Conservation (phyloP, 2,329 filamentous ascomycete species). For the Fusarium humuli region DNA sequence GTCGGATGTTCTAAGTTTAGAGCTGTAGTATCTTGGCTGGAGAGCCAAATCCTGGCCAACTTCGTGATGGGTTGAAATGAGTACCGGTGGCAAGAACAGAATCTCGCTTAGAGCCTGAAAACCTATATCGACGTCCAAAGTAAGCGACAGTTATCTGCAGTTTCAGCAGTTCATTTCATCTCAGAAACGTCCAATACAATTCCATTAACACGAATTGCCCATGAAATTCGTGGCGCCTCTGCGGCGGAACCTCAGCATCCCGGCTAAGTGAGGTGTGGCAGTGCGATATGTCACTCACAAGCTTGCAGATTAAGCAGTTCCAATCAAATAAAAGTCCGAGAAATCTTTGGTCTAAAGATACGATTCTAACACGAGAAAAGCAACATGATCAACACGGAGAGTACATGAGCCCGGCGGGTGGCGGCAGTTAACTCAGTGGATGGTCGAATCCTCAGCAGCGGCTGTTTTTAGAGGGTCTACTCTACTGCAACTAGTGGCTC, state of each 20-base stretch:
- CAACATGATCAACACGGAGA: slow-evolving; percentile 30
- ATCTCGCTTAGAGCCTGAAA: slow-evolving; percentile 6
- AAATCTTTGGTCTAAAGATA: slow-evolving; percentile 13
- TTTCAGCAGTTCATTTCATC: slow-evolving; percentile 8
- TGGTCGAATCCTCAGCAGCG: slow-evolving; percentile 14
- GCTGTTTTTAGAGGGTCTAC: neutral
- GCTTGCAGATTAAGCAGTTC: neutral
- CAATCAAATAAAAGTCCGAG: slow-evolving; percentile 12
- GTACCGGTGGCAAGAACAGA: slow-evolving; percentile 11
- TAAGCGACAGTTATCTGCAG: slow-evolving; percentile 11
- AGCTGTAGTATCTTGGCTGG: neutral
- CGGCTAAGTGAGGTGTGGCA: slow-evolving; percentile 30
- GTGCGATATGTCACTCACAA: slow-evolving; percentile 11
- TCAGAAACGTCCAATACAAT: slow-evolving; percentile 8
- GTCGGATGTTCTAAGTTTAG: neutral
- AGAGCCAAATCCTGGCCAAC: neutral
- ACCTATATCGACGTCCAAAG: slow-evolving; percentile 9
- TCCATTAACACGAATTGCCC: slow-evolving; percentile 11
- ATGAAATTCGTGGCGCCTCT: slow-evolving; percentile 16
- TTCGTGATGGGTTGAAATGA: neutral
- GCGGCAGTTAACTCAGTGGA: slow-evolving; percentile 18
- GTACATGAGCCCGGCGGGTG: slow-evolving; percentile 28
- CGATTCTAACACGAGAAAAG: slow-evolving; percentile 23
- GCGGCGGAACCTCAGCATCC: slow-evolving; percentile 9
- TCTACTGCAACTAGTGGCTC: slow-evolving; percentile 13